phyloP scores from a whole-genome alignment of 2,329 filamentous ascomycete species.

The Paracoccidioides lutzii region DNA sequence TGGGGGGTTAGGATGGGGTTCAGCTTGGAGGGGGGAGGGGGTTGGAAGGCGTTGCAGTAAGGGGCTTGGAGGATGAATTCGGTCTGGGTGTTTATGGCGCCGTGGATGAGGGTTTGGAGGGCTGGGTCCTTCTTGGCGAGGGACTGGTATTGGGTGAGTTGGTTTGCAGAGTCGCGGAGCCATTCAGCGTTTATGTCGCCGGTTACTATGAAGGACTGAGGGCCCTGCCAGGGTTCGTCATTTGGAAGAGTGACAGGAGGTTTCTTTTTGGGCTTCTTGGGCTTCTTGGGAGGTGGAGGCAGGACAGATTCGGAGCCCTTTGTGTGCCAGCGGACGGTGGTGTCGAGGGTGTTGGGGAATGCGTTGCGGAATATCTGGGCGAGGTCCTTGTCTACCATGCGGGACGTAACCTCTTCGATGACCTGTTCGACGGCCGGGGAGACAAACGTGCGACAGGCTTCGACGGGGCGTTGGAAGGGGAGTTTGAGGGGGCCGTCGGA shows the following conservation, averaged over 20 bases:
- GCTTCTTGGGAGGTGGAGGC: too few relatives aligned
- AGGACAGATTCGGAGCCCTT: too few relatives aligned
- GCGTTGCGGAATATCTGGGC: slow-evolving; percentile 90
- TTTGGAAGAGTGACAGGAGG: slow-evolving; percentile 23
- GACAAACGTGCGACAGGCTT: slow-evolving; percentile 75
- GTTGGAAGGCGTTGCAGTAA: slow-evolving; percentile 98
- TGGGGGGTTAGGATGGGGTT: slow-evolving; percentile 63
- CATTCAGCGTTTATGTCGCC: slow-evolving; percentile 89
- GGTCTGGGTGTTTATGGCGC: slow-evolving; percentile 89
- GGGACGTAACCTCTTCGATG: slow-evolving; percentile 66
- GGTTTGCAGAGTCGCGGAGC: slow-evolving; percentile 86
- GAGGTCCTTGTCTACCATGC: slow-evolving; percentile 73
- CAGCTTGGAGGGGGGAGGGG: slow-evolving; percentile 70
- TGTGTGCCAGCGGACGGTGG: slow-evolving; percentile 70
- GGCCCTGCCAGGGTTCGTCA: slow-evolving; percentile 60
- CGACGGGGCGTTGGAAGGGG: slow-evolving; percentile 73
- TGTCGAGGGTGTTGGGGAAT: slow-evolving; percentile 84
- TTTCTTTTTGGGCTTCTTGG: too few relatives aligned
- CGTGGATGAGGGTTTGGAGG: slow-evolving; percentile 69
- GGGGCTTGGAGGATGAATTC: slow-evolving; percentile 91
- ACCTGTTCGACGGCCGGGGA: slow-evolving; percentile 79
- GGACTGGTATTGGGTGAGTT: slow-evolving; percentile 77
- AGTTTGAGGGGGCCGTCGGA: slow-evolving; percentile 67
- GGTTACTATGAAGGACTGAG: slow-evolving; percentile 86
- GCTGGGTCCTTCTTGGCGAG: slow-evolving; percentile 68